Conservation (phyloP, 371 early-diverging fungal genomes). For the Coelomomyces lativittatus region DNA sequence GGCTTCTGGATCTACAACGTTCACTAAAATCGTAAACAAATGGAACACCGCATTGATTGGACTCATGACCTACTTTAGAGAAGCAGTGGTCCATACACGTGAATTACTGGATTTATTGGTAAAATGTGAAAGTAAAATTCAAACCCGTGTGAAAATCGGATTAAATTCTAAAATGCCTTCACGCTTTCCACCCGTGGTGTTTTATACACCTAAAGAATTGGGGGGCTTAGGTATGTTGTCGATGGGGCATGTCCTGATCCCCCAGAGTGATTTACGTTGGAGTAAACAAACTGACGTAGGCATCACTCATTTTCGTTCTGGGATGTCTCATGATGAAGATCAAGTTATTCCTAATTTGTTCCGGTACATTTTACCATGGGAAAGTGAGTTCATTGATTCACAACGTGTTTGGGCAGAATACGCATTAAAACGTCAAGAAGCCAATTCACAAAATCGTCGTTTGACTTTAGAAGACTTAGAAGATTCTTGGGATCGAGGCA, state of each 20-base stretch:
- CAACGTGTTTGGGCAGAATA: constrained; percentile 98
- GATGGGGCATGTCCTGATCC: constrained; percentile 94
- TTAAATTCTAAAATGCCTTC: constrained; percentile 98
- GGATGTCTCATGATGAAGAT: constrained; percentile 94
- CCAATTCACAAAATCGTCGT: constrained; percentile 81
- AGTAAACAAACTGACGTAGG: constrained; percentile 89
- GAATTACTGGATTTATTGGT: constrained; percentile 88
- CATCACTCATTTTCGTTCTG: constrained; percentile 93
- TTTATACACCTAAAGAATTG: constrained; percentile 70
- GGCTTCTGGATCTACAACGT: constrained; percentile 91
- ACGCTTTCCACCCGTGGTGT: constrained; percentile 91
- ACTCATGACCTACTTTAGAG: constrained; percentile 92
- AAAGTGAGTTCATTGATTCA: constrained; percentile 92
- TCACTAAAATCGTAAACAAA: constrained; percentile 94
- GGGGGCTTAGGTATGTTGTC: constrained; percentile 98
- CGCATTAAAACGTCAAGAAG: constrained; percentile 88
- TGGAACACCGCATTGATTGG: constrained; percentile 70
- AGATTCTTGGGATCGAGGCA: constrained; percentile 95
- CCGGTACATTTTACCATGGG: constrained; percentile 95
- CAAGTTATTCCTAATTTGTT: constrained; percentile 91
- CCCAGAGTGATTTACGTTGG: constrained; percentile 90
- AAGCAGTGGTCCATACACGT: constrained; percentile 90
- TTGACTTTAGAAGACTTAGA: constrained; percentile 90
- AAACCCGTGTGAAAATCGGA: constrained; percentile 96
- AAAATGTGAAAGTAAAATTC: constrained; percentile 92